These are phyloP conservation scores for Acer negundo DNA, from an alignment of 345 rosid species.

Conservation along the genomic window DNA sequence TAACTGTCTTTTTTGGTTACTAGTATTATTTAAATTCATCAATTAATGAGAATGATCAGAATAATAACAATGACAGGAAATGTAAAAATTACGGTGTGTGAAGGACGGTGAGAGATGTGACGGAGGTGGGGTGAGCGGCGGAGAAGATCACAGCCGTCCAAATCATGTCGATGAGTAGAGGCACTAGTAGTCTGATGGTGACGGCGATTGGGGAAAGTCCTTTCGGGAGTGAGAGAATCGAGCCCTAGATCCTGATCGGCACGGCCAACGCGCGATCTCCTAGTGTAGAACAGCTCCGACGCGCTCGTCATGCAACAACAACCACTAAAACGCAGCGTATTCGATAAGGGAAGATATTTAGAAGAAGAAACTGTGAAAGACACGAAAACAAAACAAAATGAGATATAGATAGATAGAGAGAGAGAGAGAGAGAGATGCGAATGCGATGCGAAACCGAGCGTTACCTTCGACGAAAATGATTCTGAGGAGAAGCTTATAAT, in stretches of 20 bases:
- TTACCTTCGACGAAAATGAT: not conserved
- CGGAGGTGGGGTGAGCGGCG: conserved; percentile 60
- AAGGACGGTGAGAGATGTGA: conserved; percentile 37
- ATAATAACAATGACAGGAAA: not conserved
- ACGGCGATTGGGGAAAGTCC: conserved; percentile 49
- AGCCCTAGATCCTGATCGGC: conserved; percentile 41
- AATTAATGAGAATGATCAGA: not conserved
- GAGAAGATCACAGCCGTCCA: conserved; percentile 58
- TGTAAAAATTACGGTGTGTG: conserved; percentile 42
- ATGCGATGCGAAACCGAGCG: not conserved
- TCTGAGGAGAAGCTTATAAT: not conserved
- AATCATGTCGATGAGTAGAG: conserved; percentile 46
- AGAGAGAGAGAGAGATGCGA: not conserved
- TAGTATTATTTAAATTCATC: no score
- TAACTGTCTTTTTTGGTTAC: no score
- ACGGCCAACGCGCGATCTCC: conserved; percentile 79
- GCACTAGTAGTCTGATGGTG: conserved; percentile 27
- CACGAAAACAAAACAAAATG: not conserved
- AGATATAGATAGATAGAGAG: not conserved
- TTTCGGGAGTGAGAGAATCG: conserved; percentile 39
- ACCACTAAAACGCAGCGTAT: conserved; percentile 16
- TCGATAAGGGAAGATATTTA: not conserved
- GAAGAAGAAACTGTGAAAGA: not conserved
- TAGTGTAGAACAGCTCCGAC: conserved; percentile 75
- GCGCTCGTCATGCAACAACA: conserved; percentile 80